Percentiles rank a stretch among this genome's conserved stretches.
Evolutionary conservation across 2,329 filamentous ascomycete species (phyloP).

Genomic region (Davidsoniella eucalypti): DNA sequence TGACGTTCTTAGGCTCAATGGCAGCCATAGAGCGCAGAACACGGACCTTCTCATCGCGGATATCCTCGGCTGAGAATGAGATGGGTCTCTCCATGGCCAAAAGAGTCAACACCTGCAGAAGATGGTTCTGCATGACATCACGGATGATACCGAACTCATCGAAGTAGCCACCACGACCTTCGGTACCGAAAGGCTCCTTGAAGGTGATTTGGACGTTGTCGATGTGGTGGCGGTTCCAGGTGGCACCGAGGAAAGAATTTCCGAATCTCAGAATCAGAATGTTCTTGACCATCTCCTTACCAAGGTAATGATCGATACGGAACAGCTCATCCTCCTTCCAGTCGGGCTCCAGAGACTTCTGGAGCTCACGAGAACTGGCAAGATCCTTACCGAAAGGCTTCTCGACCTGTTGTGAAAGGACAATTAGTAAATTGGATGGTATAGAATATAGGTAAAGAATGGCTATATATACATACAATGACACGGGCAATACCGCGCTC

Average conservation of each 20-base stretch:
- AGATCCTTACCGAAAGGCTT: slow-evolving; percentile 99
- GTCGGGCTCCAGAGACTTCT: slow-evolving; percentile 87
- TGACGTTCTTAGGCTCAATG: slow-evolving; percentile 98
- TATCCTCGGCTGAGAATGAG: slow-evolving; percentile 94
- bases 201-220: slow-evolving; percentile 99
- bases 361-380: slow-evolving; percentile 80
- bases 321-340: slow-evolving; percentile 99
- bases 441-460: slow-evolving; percentile 14
- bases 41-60: slow-evolving; percentile 95
- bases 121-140: slow-evolving; percentile 99
- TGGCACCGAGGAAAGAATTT: slow-evolving; percentile 96
- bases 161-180: slow-evolving; percentile 95
- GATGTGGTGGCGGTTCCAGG: slow-evolving; percentile 98
- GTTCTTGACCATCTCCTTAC: slow-evolving; percentile 99
- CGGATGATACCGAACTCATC: slow-evolving; percentile 99
- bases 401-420: slow-evolving; percentile 51
- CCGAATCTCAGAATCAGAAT: slow-evolving; percentile 95
- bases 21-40: slow-evolving; percentile 84
- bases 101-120: slow-evolving; percentile 89
- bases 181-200: slow-evolving; percentile 98
- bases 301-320: slow-evolving; percentile 97
- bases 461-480: slow-evolving; percentile 47
- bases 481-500: slow-evolving; percentile 79
- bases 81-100: slow-evolving; percentile 97
- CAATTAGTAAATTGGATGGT: slow-evolving; percentile 16